A percentile compares a stretch with the other conserved stretches of the same genome.
Evolutionary conservation across 345 rosid species (phyloP).

Genomic region (Reutealis trisperma): DNA sequence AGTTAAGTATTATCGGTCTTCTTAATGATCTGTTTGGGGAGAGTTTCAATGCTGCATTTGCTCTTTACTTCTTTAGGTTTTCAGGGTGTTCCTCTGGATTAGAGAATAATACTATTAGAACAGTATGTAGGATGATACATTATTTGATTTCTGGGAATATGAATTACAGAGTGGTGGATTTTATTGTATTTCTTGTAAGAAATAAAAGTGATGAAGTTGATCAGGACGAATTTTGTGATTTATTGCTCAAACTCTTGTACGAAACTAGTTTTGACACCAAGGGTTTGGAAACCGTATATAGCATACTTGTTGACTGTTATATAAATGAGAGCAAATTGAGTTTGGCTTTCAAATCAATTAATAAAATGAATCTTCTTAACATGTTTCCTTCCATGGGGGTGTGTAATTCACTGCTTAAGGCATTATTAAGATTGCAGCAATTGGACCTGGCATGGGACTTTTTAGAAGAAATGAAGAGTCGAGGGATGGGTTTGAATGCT

Average conservation of each 20-base stretch:
- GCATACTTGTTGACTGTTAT: constrained; percentile 47
- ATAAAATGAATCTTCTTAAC: constrained; percentile 32
- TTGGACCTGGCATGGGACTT: constrained; percentile 42
- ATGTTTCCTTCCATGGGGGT: constrained; percentile 46
- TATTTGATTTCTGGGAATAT: constrained; percentile 44
- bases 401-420: constrained; percentile 41
- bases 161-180: constrained; percentile 41
- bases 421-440: constrained; percentile 24
- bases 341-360: constrained; percentile 33
- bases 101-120: constrained; percentile 21
- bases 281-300: constrained; percentile 37
- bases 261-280: constrained; percentile 37
- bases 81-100: constrained; percentile 38
- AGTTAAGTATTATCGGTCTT: constrained; percentile 26
- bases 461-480: constrained; percentile 45
- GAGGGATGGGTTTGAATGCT: constrained; percentile 38
- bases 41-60: constrained; percentile 45
- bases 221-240: constrained; percentile 21
- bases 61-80: constrained; percentile 46
- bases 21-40: constrained; percentile 39
- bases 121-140: constrained; percentile 40
- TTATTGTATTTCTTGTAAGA: constrained; percentile 33
- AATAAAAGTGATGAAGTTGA: constrained; percentile 18
- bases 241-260: constrained; percentile 29
- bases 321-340: constrained; percentile 33